phyloP scores from a whole-genome alignment of 768 basidiomycete genomes.

The Russula sp. region DNA sequence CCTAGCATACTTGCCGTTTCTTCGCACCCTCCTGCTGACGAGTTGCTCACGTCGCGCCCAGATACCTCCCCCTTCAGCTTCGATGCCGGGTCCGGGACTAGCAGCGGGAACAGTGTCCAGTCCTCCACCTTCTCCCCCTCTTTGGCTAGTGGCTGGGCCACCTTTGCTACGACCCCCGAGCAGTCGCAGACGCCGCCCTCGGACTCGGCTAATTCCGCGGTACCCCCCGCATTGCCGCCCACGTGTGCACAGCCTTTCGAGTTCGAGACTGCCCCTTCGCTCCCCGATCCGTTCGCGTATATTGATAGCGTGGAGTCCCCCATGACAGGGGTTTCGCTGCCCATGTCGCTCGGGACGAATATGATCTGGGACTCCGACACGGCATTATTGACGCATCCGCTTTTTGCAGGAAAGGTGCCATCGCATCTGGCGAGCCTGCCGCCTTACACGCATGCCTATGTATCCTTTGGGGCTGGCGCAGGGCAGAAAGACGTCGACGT shows the following conservation, averaged over 20 bases:
- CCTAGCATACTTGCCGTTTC: background rate
- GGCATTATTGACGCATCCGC: conserved; percentile 32
- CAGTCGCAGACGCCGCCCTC: conserved; percentile 12
- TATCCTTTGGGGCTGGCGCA: conserved; percentile 85
- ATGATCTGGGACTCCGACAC: conserved; percentile 13
- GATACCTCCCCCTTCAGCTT: background rate
- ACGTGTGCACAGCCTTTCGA: background rate
- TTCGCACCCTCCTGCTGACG: background rate
- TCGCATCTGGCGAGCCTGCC: conserved; percentile 50
- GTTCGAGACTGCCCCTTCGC: conserved; percentile 10
- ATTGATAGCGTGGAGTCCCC: conserved; percentile 20
- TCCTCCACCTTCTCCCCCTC: background rate
- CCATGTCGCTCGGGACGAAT: conserved; percentile 10
- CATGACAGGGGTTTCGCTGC: background rate
- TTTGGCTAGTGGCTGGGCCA: conserved; percentile 18
- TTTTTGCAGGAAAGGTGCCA: conserved; percentile 34
- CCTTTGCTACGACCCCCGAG: conserved; percentile 25
- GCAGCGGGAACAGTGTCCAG: background rate
- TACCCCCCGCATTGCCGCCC: background rate
- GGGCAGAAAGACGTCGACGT: conserved; percentile 81
- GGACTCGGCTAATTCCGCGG: conserved; percentile 16
- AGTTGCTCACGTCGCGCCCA: background rate
- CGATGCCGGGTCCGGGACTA: background rate
- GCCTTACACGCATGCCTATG: conserved; percentile 67
- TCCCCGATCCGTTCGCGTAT: conserved; percentile 34